Base-by-base conservation (phyloP, 2,329 filamentous ascomycete genomes). In the Aspergillus costaricaensis region DNA sequence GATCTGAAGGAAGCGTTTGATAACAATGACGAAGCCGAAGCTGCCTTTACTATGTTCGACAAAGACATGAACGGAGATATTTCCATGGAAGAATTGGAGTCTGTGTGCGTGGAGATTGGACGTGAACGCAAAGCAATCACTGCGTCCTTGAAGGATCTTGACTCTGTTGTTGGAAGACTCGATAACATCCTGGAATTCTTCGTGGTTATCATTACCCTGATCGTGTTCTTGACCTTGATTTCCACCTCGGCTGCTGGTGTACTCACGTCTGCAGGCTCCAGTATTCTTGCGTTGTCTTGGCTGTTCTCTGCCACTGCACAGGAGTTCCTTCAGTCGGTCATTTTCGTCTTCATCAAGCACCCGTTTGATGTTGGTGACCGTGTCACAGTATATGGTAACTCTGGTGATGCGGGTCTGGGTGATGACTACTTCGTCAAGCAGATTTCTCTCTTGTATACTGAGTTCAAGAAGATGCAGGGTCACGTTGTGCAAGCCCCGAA, bases 381-480 rank as follows among this genome's bases (percentile, higher is more conserved):
- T 69, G 91, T 98, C 6, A 91, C 90, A 1, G 86, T 98, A 19
- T 97, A 97, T 70, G 93, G 93, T 57, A 96, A 92, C 69, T 92
- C 92, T 0, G 94, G 94, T 62, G 84, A 88, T n/a, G 74, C 83
- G 15, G 83, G 92, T 71, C 86, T 84, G 38, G 93, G 93, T 49
- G 94, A 97, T 68, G 94, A 97, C 70, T 98, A 96, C 77, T 97
- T 96, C 66, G 93, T 98, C 57, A 96, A 96, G 57, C 91, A 96
- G 72, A 96, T 98, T 58, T 90, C 92, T 1, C 83, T 98, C 1
- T 83, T 97, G 15, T 98, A 95, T 74, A 98, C 94, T 14, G 94
- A 97, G 72, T 97, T 97, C 81, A 97, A 97, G 83, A 97, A 97
- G 82, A 94, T 97, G 91, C 90, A 97, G 76, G 94, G 94, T 2